Evolutionary conservation across 2,329 filamentous ascomycete genomes (phyloP).

Genomic region (Lasiodiplodia gonubiensis): DNA sequence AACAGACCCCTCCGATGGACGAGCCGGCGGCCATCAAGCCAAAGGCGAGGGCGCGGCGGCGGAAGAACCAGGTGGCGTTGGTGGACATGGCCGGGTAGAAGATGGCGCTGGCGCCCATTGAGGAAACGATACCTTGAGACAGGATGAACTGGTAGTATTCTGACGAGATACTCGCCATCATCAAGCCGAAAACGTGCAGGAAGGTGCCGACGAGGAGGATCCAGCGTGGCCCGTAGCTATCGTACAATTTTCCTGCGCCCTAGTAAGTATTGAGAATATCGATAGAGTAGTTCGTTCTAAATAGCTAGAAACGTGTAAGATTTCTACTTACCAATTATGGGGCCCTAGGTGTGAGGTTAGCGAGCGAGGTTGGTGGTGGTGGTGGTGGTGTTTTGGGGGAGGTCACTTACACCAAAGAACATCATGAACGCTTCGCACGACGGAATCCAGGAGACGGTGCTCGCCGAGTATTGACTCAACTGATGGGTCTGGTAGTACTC

Average conservation of each 20-base stretch:
- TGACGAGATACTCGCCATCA: conserved; percentile 66
- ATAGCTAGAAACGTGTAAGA: no score
- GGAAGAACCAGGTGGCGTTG: conserved; percentile 57
- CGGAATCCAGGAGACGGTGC: conserved; percentile 54
- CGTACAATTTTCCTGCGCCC: no score
- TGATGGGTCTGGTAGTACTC: conserved; percentile 54
- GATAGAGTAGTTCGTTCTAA: no score
- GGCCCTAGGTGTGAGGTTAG: conserved; percentile 50
- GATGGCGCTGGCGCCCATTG: conserved; percentile 57
- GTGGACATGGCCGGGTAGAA: conserved; percentile 55
- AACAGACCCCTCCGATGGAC: conserved; percentile 61
- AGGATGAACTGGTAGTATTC: conserved; percentile 63
- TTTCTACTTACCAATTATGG: conserved; percentile 61
- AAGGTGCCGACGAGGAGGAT: conserved; percentile 60
- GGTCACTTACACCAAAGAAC: conserved; percentile 53
- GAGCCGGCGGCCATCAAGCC: conserved; percentile 54
- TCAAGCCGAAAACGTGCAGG: conserved; percentile 65
- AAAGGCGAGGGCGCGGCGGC: conserved; percentile 54
- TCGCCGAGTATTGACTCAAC: conserved; percentile 46
- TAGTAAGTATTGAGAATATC: no score
- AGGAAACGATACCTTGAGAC: conserved; percentile 59
- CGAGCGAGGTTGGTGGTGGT: neutral
- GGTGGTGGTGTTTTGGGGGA: neutral
- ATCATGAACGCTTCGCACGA: conserved; percentile 55
- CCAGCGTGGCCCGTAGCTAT: conserved; percentile 65